A percentile compares a stretch with the other conserved stretches of the same genome.
These are phyloP conservation scores for Dittrichia graveolens DNA, from an alignment of 129 eudicot species.

Conservation along the genomic window DNA sequence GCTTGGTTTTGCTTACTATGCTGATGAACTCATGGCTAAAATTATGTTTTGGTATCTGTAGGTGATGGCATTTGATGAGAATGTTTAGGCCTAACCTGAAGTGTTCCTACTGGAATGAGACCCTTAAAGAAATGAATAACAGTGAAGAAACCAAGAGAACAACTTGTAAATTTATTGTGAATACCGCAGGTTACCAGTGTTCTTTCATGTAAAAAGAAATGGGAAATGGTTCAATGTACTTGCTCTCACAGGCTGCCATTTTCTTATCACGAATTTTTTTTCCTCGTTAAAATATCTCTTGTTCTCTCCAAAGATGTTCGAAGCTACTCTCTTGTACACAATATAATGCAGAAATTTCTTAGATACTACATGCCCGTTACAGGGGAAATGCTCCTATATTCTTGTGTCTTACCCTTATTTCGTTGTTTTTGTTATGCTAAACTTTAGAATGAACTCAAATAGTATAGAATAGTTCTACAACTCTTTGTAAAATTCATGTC, in stretches of 20 bases:
- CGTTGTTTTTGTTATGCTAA: neutral
- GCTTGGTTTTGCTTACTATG: slow-evolving; percentile 3
- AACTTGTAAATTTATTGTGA: slow-evolving; percentile 64
- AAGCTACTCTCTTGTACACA: neutral
- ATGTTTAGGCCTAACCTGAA: slow-evolving; percentile 46
- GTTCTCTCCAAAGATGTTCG: slow-evolving; percentile 19
- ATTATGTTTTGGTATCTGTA: slow-evolving; percentile 36
- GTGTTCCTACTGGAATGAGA: slow-evolving; percentile 39
- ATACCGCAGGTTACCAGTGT: slow-evolving; percentile 39
- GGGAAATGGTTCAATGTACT: slow-evolving; percentile 25
- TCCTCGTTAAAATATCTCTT: slow-evolving; percentile 3
- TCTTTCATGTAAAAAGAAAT: slow-evolving; percentile 32
- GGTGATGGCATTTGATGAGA: slow-evolving; percentile 94
- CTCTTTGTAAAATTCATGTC: neutral
- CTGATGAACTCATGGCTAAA: slow-evolving; percentile 1
- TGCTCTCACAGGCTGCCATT: slow-evolving; percentile 30
- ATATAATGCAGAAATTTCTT: slow-evolving; percentile 9
- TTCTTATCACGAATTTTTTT: slow-evolving; percentile 24
- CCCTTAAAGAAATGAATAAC: slow-evolving; percentile 21
- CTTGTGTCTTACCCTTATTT: neutral
- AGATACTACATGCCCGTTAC: slow-evolving; percentile 6
- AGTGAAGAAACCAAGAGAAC: slow-evolving; percentile 28
- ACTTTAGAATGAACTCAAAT: no score
- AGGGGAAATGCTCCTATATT: slow-evolving; percentile 16
- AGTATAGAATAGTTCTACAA: neutral